These are phyloP conservation scores for Apium graveolens DNA, from an alignment of 129 eudicot genomes.

Conservation along the genomic window DNA sequence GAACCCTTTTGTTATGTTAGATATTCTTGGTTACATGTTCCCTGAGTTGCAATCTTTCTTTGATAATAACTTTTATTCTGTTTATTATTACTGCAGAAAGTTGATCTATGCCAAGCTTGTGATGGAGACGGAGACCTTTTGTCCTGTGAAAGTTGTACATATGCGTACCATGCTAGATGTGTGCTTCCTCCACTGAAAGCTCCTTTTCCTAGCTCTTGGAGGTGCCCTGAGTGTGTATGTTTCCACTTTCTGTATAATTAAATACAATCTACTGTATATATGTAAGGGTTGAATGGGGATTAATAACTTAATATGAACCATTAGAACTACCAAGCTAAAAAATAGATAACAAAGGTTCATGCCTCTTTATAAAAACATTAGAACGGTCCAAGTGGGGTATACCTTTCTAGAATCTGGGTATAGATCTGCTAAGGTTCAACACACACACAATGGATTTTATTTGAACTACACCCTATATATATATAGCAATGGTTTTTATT, in stretches of 20 bases:
- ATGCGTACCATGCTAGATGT: slow-evolving; percentile 85
- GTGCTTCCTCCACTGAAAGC: slow-evolving; percentile 70
- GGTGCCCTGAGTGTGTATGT: slow-evolving; percentile 97
- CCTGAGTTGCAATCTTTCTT: background rate
- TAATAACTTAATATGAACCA: background rate
- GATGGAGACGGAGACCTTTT: slow-evolving; percentile 55
- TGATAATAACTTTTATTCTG: background rate
- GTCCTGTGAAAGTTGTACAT: slow-evolving; percentile 76
- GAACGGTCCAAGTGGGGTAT: background rate
- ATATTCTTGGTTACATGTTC: background rate
- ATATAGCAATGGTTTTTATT: background rate
- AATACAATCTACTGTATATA: background rate
- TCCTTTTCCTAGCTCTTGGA: slow-evolving; percentile 72
- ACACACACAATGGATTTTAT: background rate
- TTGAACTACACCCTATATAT: background rate
- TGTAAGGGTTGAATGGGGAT: background rate
- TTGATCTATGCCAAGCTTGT: slow-evolving; percentile 70
- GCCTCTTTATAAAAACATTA: background rate
- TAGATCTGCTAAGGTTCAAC: background rate
- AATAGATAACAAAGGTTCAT: background rate
- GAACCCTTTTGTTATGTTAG: background rate
- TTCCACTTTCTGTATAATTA: background rate
- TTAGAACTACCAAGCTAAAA: background rate
- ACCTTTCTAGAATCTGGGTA: background rate
- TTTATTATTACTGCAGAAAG: slow-evolving; percentile 42